A percentile compares a stretch with the other conserved stretches of the same genome.
These are phyloP conservation scores for Parathielavia hyrcaniae DNA, from an alignment of 495 filamentous ascomycete species.

Conservation along the genomic window DNA sequence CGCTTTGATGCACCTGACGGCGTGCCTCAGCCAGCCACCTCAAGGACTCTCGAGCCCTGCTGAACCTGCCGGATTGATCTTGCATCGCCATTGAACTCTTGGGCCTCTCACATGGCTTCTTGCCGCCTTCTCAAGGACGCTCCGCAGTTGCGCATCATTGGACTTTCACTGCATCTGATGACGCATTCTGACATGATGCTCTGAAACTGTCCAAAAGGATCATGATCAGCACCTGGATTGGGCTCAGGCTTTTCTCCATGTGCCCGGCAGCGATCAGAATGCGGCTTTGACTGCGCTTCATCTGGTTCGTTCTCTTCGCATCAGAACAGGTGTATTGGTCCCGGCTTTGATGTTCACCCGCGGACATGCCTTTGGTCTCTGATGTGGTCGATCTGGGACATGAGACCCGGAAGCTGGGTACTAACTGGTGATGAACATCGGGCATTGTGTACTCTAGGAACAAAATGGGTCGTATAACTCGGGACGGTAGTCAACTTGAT, in stretches of 20 bases:
- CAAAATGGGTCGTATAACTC: neutral
- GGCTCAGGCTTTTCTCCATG: neutral
- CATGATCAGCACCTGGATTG: neutral
- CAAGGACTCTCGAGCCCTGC: neutral
- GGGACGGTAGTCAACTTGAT: neutral
- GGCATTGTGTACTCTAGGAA: neutral
- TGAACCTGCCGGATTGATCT: neutral
- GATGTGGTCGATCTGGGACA: neutral
- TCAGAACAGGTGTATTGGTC: neutral
- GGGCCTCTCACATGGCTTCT: neutral
- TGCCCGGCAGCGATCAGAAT: neutral
- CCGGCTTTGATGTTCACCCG: neutral
- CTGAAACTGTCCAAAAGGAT: neutral
- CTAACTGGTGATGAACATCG: neutral
- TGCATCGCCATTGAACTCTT: constrained; percentile 2
- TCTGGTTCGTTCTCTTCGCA: neutral
- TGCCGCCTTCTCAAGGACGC: neutral
- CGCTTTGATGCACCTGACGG: constrained; percentile 12
- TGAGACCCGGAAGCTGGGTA: neutral
- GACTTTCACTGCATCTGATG: neutral
- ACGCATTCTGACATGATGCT: constrained; percentile 1
- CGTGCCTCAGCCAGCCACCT: neutral
- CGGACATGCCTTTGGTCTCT: neutral
- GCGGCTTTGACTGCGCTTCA: neutral
- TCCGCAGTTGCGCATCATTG: neutral